These are phyloP conservation scores for Colletotrichum spaethianum DNA, from an alignment of 2,329 filamentous ascomycete genomes.

Conservation along the genomic window DNA sequence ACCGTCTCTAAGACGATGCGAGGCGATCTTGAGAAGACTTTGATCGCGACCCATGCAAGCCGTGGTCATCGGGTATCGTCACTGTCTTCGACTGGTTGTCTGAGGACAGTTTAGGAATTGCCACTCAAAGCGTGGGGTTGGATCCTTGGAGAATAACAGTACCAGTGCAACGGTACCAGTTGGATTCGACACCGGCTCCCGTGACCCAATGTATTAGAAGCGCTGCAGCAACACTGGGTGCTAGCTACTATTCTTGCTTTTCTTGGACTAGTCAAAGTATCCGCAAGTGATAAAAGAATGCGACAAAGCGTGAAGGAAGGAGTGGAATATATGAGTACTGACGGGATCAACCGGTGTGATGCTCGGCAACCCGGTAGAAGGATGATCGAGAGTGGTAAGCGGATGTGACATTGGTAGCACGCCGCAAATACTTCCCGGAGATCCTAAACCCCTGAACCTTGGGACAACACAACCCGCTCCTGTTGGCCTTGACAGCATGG, in stretches of 20 bases:
- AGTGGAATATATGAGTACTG: not conserved
- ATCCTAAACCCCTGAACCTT: not conserved
- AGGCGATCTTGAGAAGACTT: not conserved
- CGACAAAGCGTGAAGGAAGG: not conserved
- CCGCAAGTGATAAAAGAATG: not conserved
- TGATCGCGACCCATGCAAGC: not conserved
- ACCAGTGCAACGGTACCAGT: not conserved
- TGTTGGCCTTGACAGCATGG: too few species aligned
- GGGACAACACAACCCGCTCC: not conserved
- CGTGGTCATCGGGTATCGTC: not conserved
- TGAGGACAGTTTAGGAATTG: not conserved
- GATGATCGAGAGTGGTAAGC: not conserved
- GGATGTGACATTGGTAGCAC: not conserved
- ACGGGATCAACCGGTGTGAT: not conserved
- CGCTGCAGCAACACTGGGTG: not conserved
- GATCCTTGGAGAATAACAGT: not conserved
- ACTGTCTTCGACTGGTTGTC: not conserved
- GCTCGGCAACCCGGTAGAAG: not conserved
- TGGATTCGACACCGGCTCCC: not conserved
- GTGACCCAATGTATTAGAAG: not conserved
- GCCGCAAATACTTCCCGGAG: too few species aligned
- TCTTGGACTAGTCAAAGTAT: not conserved
- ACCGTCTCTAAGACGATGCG: not conserved
- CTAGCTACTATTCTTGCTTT: not conserved
- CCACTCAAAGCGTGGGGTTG: not conserved